These are phyloP conservation scores for Glarea lozoyensis DNA, from an alignment of 495 filamentous ascomycete genomes.

Conservation along the genomic window DNA sequence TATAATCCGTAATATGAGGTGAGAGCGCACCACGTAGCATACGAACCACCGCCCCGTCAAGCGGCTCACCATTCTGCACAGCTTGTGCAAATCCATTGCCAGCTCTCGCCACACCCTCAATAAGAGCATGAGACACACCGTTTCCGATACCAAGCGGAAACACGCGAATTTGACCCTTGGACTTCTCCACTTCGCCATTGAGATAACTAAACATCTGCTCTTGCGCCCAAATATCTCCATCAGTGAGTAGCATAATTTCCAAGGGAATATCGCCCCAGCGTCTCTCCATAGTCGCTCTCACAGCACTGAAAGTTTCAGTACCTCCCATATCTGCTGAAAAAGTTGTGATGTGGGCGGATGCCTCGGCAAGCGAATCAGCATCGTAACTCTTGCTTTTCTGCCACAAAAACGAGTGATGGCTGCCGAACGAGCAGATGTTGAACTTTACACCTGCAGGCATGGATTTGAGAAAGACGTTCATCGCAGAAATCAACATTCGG, in stretches of 20 bases:
- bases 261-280: slow-evolving; percentile 42
- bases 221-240: slow-evolving; percentile 60
- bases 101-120: slow-evolving; percentile 58
- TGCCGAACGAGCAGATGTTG: slow-evolving; percentile 69
- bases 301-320: slow-evolving; percentile 52
- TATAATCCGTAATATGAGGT: slow-evolving; percentile 51
- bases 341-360: slow-evolving; percentile 36
- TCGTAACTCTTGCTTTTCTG: slow-evolving; percentile 44
- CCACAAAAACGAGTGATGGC: slow-evolving; percentile 46
- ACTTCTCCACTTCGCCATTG: slow-evolving; percentile 35
- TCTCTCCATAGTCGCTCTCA: slow-evolving; percentile 41
- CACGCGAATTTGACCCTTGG: slow-evolving; percentile 45
- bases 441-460: slow-evolving; percentile 59
- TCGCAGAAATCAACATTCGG: slow-evolving; percentile 41
- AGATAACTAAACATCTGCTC: slow-evolving; percentile 45
- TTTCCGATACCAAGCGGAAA: slow-evolving; percentile 60
- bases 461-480: slow-evolving; percentile 62
- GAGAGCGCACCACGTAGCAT: slow-evolving; percentile 63
- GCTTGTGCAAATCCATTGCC: slow-evolving; percentile 60
- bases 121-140: slow-evolving; percentile 50
- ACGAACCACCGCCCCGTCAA: slow-evolving; percentile 55
- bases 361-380: slow-evolving; percentile 37
- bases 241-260: slow-evolving; percentile 62
- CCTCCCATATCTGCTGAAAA: slow-evolving; percentile 52
- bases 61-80: slow-evolving; percentile 46